These are phyloP conservation scores for Nakazawaea peltata DNA, from an alignment of 805 yeast species.

Conservation along the genomic window DNA sequence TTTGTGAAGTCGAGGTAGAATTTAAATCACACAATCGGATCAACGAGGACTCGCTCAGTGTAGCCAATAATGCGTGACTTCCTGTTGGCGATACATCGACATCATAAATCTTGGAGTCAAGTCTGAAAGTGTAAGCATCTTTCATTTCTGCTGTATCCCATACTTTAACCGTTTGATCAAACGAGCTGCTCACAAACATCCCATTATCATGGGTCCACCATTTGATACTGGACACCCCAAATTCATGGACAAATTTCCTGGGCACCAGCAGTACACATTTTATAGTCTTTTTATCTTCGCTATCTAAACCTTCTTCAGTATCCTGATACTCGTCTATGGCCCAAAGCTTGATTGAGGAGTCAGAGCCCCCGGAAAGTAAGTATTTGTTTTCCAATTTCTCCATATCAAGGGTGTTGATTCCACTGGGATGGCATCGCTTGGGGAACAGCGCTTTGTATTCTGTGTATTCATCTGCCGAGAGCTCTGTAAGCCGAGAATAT, in stretches of 20 bases:
- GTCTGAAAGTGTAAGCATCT: slow-evolving; percentile 59
- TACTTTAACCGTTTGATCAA: slow-evolving; percentile 65
- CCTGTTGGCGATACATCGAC: slow-evolving; percentile 51
- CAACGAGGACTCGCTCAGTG: slow-evolving; percentile 63
- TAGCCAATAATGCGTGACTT: slow-evolving; percentile 49
- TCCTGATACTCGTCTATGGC: slow-evolving; percentile 28
- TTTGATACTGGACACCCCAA: slow-evolving; percentile 62
- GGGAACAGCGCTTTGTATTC: slow-evolving; percentile 26
- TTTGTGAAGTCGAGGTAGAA: slow-evolving; percentile 68
- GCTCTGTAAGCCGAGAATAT: slow-evolving; percentile 22
- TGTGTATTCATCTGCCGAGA: slow-evolving; percentile 5
- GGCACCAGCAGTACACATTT: slow-evolving; percentile 17
- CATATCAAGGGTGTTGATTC: slow-evolving; percentile 54
- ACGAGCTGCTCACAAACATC: slow-evolving; percentile 75
- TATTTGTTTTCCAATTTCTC: slow-evolving; percentile 39
- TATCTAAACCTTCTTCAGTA: slow-evolving; percentile 9
- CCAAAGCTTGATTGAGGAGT: slow-evolving; percentile 63
- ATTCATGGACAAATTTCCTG: slow-evolving; percentile 43
- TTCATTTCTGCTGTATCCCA: slow-evolving; percentile 71
- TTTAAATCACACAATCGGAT: slow-evolving; percentile 65
- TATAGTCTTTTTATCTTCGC: slow-evolving; percentile 20
- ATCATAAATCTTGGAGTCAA: slow-evolving; percentile 56
- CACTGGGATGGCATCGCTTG: slow-evolving; percentile 32
- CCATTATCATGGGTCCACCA: slow-evolving; percentile 95
- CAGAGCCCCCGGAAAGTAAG: slow-evolving; percentile 67